Evolutionary conservation across 2,329 filamentous ascomycete genomes (phyloP), one percentile per base, ranked within the genome.

Genomic region (Nemania sp.): DNA sequence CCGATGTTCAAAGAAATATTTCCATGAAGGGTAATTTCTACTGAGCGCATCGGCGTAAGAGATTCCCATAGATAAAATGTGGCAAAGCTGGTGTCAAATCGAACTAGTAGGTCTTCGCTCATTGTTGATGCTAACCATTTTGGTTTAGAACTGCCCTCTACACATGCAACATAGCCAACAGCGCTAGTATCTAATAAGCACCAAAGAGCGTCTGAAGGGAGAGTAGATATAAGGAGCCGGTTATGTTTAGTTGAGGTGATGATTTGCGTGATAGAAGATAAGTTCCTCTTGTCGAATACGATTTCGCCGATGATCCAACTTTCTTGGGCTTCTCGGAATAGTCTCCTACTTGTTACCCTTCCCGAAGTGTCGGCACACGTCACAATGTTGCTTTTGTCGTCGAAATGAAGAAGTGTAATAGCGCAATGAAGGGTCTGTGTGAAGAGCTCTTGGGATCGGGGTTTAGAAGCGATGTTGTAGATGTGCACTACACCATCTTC

Each of bases 401-500:
- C 75, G 20, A 72, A 71, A 5, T 72, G 45, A 2, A 77, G 52
- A 6, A 69, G 5, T 1, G 51, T 26, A 4, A 74, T 63, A 0
- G 64, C 45, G 8, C 38, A 67, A 18, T 56, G 41, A 0, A n/a
- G 8, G 0, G 11, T 55, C 1, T 72, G 72, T 2, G 56, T 58
- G 27, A 75, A 75, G 5, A 76, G 43, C 47, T 68, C 26, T 41
- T 69, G 45, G 24, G 49, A 45, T 20, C 65, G 63, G 1, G 70
- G 57, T 15, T 67, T 66, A 0, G 64, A 66, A 20, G 63, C 54
- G 11, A 71, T 64, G 26, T 74, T 70, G 26, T 69, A 71, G 1
- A 55, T 66, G 15, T 73, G 62, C 1, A 77, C 70, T 13, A 64
- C 62, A 1, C 75, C 73, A 5, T 76, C 72, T 3, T 67, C 68